Evolutionary conservation across 768 basidiomycete genomes (phyloP).

Genomic region (Tephrocybe sp.): DNA sequence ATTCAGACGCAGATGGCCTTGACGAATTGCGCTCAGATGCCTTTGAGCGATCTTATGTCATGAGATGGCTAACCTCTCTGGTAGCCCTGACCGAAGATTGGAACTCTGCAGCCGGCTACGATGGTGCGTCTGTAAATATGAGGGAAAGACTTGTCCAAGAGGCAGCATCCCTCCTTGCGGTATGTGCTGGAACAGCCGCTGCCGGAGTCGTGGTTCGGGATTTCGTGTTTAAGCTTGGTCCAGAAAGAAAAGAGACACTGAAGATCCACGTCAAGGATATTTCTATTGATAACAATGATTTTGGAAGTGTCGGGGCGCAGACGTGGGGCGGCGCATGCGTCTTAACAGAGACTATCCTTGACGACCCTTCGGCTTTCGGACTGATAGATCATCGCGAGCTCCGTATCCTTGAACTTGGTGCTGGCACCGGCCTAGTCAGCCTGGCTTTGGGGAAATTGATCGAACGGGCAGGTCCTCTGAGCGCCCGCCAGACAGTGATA

Average conservation of each 20-base stretch:
- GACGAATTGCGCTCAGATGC: slow-evolving; percentile 49
- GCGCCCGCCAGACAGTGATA: slow-evolving; percentile 33
- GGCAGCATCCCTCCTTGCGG: slow-evolving; percentile 59
- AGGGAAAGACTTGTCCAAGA: slow-evolving; percentile 44
- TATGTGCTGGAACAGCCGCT: slow-evolving; percentile 62
- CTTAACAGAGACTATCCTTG: slow-evolving; percentile 70
- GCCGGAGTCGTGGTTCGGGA: slow-evolving; percentile 57
- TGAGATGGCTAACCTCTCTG: slow-evolving; percentile 75
- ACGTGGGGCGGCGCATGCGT: slow-evolving; percentile 90
- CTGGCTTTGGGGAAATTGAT: slow-evolving; percentile 54
- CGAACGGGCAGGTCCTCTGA: slow-evolving; percentile 12
- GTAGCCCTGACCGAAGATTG: slow-evolving; percentile 36
- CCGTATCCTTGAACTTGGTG: slow-evolving; percentile 75
- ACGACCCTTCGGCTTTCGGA: slow-evolving; percentile 54
- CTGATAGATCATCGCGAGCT: slow-evolving; percentile 26
- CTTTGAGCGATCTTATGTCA: slow-evolving; percentile 69
- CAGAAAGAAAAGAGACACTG: slow-evolving; percentile 18
- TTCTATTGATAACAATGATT: slow-evolving; percentile 69
- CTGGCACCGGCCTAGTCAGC: slow-evolving; percentile 83
- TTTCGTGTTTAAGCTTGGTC: slow-evolving; percentile 42
- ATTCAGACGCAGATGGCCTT: slow-evolving; percentile 8
- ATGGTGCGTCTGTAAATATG: slow-evolving; percentile 5
- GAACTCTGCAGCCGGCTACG: neutral
- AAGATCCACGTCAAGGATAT: slow-evolving; percentile 61
- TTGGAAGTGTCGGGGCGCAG: slow-evolving; percentile 76